Conservation (phyloP, 2,329 filamentous ascomycete genomes). For the Ophiosphaerella korrae region DNA sequence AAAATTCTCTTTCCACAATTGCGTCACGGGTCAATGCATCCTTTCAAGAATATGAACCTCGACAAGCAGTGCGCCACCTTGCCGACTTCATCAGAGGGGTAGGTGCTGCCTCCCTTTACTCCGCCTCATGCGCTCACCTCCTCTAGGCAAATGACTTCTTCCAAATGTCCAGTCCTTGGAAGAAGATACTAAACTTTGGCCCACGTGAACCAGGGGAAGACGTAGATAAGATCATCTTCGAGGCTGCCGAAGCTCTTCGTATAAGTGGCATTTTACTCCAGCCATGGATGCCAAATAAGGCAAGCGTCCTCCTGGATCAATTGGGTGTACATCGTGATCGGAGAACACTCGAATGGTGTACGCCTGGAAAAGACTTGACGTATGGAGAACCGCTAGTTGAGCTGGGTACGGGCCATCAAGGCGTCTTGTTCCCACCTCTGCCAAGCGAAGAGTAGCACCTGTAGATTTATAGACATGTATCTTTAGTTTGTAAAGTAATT, state of each 20-base stretch:
- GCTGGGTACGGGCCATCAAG: conserved; percentile 50
- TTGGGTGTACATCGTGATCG: conserved; percentile 70
- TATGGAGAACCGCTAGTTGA: conserved; percentile 65
- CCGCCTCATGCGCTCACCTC: neutral
- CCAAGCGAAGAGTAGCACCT: conserved; percentile 27
- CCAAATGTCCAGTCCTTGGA: conserved; percentile 71
- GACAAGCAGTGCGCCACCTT: conserved; percentile 32
- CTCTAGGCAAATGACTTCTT: conserved; percentile 70
- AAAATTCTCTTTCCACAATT: conserved; percentile 44
- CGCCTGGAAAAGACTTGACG: conserved; percentile 65
- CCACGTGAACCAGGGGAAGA: conserved; percentile 38
- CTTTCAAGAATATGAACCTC: conserved; percentile 36
- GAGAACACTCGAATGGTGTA: conserved; percentile 67
- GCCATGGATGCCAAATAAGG: conserved; percentile 86
- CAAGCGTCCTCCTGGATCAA: conserved; percentile 72
- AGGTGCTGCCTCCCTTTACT: conserved; percentile 9
- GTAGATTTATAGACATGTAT: conserved; percentile 1
- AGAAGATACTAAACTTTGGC: conserved; percentile 49
- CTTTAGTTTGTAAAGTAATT: too few species aligned
- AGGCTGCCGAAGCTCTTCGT: conserved; percentile 75
- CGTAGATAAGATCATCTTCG: conserved; percentile 63
- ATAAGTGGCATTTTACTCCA: conserved; percentile 84
- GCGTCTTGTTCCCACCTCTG: conserved; percentile 57
- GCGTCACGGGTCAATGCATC: conserved; percentile 25
- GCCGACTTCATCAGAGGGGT: conserved; percentile 35